Conservation (phyloP, 352 stramenopile genomes). For the Pythium apleroticum region DNA sequence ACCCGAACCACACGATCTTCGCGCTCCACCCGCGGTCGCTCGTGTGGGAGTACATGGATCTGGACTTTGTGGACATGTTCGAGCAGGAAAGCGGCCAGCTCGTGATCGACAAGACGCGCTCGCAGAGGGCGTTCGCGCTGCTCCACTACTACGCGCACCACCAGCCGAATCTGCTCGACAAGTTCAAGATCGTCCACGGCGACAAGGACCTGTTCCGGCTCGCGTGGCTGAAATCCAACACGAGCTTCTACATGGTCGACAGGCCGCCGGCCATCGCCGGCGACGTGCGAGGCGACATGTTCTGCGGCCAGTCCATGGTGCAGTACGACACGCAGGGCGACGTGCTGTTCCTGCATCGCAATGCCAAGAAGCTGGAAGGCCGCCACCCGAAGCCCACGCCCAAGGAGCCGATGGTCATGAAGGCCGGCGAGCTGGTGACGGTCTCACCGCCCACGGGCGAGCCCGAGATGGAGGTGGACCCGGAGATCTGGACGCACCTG, state of each 20-base stretch:
- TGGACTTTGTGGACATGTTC: constrained; percentile 72
- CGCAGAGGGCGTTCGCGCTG: constrained; percentile 44
- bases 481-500: constrained; percentile 69
- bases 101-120: constrained; percentile 51
- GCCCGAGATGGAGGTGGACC: constrained; percentile 25
- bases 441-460: background rate
- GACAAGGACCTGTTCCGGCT: constrained; percentile 84
- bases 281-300: constrained; percentile 38
- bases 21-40: constrained; percentile 60
- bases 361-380: constrained; percentile 56
- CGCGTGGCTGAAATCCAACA: constrained; percentile 70
- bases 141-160: constrained; percentile 67
- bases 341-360: constrained; percentile 72
- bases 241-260: constrained; percentile 61
- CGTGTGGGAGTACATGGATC: constrained; percentile 63
- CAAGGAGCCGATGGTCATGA: background rate
- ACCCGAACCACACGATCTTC: constrained; percentile 69
- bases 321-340: constrained; percentile 56
- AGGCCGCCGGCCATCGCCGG: constrained; percentile 47
- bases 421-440: background rate
- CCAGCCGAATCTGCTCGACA: constrained; percentile 57
- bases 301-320: constrained; percentile 78
- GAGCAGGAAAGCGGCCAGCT: constrained; percentile 80
- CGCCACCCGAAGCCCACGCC: background rate
- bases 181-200: constrained; percentile 59